Evolutionary conservation across 208 protist genomes (phyloP).

Genomic region (Leptomonas seymouri): DNA sequence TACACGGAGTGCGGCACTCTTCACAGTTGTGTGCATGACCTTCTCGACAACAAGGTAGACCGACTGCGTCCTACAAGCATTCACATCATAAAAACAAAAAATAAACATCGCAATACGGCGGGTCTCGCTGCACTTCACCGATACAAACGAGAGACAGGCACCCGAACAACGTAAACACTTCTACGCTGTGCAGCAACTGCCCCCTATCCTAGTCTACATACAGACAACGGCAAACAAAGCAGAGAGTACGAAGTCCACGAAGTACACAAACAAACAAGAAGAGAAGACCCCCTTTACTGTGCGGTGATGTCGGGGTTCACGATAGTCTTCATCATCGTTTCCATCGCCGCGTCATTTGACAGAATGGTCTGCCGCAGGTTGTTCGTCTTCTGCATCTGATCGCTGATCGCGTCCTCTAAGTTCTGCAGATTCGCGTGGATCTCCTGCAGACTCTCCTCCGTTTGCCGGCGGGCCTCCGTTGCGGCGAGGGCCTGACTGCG

Average conservation of each 20-base stretch:
- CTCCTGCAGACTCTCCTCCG: slow-evolving; percentile 83
- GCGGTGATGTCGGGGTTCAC: slow-evolving; percentile 68
- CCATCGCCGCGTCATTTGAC: slow-evolving; percentile 80
- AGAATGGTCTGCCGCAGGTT: slow-evolving; percentile 77
- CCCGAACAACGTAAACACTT: neutral
- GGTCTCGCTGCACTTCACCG: neutral
- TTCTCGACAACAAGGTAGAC: neutral
- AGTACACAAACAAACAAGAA: neutral
- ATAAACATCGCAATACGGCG: neutral
- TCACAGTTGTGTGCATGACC: neutral
- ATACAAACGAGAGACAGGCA: neutral
- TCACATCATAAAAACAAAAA: slow-evolving; percentile 8
- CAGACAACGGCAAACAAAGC: neutral
- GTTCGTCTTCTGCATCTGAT: slow-evolving; percentile 89
- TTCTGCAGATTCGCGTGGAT: slow-evolving; percentile 81
- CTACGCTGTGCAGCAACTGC: too few species aligned
- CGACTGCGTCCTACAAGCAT: slow-evolving; percentile 6
- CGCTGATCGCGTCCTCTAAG: slow-evolving; percentile 86
- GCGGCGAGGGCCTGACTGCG: slow-evolving; percentile 82
- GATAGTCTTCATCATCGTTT: slow-evolving; percentile 83
- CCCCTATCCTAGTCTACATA: too few species aligned
- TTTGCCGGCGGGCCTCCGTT: slow-evolving; percentile 77
- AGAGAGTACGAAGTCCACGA: neutral
- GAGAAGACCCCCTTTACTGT: slow-evolving; percentile 4
- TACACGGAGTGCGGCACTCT: neutral